Base-by-base conservation (phyloP, 495 filamentous ascomycete genomes). In the Saxispiralis lemnorum region DNA sequence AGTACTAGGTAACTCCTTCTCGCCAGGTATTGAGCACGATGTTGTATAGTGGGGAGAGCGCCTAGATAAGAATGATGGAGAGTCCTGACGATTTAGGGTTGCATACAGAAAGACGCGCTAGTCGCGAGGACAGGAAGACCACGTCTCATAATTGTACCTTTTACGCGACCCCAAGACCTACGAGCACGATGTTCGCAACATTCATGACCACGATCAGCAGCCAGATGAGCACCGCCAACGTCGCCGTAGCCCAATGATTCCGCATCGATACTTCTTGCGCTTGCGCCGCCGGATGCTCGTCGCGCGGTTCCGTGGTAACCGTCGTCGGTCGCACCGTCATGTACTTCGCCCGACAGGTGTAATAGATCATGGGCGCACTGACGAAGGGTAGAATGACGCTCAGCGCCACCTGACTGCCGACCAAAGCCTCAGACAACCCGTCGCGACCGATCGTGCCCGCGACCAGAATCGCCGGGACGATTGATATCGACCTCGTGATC, bases 351-450 rank as follows among this genome's bases (percentile, higher is more conserved):
- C 76, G 66, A 46, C 79, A 83, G 0, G 86, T 94, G 53, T 93
- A 93, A 57, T 77, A 94, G 49, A 94, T 79, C 16, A 94, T 62
- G 15, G 86, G 86, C 3, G 82, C 83, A 10, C 70, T 75, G 21
- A 88, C 75, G 55, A 93, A 83, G 0, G 85, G 85, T 30, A 94
- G 61, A 20, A 84, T 78, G 3, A 87, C 70, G 48, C 78, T 83
- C 33, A 94, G 61, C 1, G 75, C 83, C 41, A 93, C 83, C 58
- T 94, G 85, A 14, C 66, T 76, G 2, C 70, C 84, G 41, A 75
- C 84, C 31, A 93, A 61, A 2, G 85, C 79, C n/a, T 67, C 70
- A 32, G 76, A 67, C 16, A 93, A 65, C 0, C 82, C 82, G 7
- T 76, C 60, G 38, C 68, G 65, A 0, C 85, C 85, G 15, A 81